Base-by-base conservation (phyloP, 2,329 filamentous ascomycete genomes). In the Mycosphaerella sp. region DNA sequence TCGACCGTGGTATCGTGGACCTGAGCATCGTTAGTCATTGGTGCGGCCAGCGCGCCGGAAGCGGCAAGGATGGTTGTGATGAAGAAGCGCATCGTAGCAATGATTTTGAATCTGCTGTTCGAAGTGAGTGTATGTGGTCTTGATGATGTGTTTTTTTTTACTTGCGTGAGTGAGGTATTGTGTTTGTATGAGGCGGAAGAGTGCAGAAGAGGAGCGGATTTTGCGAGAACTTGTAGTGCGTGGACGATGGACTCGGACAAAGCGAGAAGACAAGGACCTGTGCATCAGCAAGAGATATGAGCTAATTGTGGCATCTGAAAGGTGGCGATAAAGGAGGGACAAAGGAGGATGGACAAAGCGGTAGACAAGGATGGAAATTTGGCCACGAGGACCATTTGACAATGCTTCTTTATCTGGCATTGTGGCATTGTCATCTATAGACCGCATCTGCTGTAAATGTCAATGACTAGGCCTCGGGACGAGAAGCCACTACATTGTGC, bases 31-130 rank as follows among this genome's bases (percentile, higher is more conserved):
- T 29, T 23, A 8, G 41, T 21, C 10, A 44, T 8, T 29, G 53
- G 53, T 21, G 58, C 58, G 45, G 58, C 58, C 58, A 60, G 56
- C 52, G 57, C 59, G 29, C 51, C 44, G 38, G 51, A 14, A 9
- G 51, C 34, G 46, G 49, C 42, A 32, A 60, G 49, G 47, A 60
- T 46, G 11, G 46, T 38, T 36, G 49, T 57, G 5, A 52, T 17
- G 2, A 36, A 14, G 51, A 48, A 54, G 40, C 34, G 58, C 56
- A 56, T 57, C 32, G 32, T 36, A 36, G 11, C 4, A 4, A 36
- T 8, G 2, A 4, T 36, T 2, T 36, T 36, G 8, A 12, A 12
- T 36, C 21, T 36, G 32, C 4, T 21, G 14, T 36, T 44, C 21
- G 21, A 21, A 21, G 21, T 21, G 21, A 4, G 21, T 21, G 21